A percentile compares a stretch with the other conserved stretches of the same genome.
These are phyloP conservation scores for Sanghuangporus sanghuang DNA, from an alignment of 1,284 basidiomycete genomes.

Conservation along the genomic window DNA sequence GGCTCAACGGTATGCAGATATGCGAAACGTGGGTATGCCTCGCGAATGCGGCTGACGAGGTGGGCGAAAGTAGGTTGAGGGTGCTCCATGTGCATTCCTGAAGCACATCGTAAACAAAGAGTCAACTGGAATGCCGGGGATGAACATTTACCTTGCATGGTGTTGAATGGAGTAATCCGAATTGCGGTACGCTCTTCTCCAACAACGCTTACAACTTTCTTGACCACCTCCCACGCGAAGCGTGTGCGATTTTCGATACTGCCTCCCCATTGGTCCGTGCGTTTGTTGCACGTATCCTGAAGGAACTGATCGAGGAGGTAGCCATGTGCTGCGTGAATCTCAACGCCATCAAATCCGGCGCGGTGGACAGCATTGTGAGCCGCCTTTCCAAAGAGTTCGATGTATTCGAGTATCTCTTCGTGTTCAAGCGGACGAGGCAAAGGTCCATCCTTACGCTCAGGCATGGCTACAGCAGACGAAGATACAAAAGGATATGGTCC, in stretches of 20 bases:
- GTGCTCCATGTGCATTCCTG: conserved; percentile 29
- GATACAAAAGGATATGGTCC: conserved; percentile 29
- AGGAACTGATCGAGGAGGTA: conserved; percentile 22
- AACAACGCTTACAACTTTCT: conserved; percentile 20
- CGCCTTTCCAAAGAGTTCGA: conserved; percentile 23
- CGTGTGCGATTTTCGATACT: conserved; percentile 39
- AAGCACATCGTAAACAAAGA: background rate
- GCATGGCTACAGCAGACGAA: conserved; percentile 38
- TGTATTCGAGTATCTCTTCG: conserved; percentile 34
- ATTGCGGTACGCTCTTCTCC: conserved; percentile 29
- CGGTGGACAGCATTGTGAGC: conserved; percentile 27
- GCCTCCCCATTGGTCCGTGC: conserved; percentile 47
- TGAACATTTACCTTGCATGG: conserved; percentile 16
- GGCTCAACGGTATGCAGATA: conserved; percentile 53
- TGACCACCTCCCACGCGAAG: conserved; percentile 38
- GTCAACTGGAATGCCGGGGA: background rate
- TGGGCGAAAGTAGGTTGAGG: conserved; percentile 37
- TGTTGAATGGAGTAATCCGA: conserved; percentile 33
- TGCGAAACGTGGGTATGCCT: conserved; percentile 40
- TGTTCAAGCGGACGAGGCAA: conserved; percentile 30
- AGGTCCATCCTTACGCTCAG: conserved; percentile 7
- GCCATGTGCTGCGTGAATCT: conserved; percentile 20
- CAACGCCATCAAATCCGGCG: conserved; percentile 29
- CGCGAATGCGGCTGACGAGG: conserved; percentile 29
- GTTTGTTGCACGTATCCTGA: conserved; percentile 27